phyloP scores from a whole-genome alignment of 805 yeast genomes.

The Candida sithepensis region DNA sequence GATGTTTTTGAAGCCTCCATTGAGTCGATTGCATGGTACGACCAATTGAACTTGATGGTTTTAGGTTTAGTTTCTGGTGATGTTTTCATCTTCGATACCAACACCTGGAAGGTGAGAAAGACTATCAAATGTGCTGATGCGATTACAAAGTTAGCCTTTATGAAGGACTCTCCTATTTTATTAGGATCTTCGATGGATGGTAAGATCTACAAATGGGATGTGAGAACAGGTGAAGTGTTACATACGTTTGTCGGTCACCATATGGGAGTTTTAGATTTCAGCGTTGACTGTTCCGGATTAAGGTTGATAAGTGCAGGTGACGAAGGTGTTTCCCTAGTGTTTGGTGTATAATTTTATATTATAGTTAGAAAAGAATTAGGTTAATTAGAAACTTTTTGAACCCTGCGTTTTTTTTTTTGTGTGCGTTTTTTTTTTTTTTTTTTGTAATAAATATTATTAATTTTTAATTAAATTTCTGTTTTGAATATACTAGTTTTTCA shows the following conservation, averaged over 20 bases:
- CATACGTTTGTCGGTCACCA: constrained; percentile 88
- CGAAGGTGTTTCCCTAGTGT: constrained; percentile 88
- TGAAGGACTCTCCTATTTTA: constrained; percentile 50
- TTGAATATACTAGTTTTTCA: neutral
- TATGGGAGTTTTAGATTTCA: constrained; percentile 90
- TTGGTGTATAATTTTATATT: constrained; percentile 29
- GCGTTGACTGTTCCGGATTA: constrained; percentile 59
- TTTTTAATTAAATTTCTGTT: no score
- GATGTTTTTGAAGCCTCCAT: constrained; percentile 65
- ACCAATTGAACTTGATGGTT: constrained; percentile 60
- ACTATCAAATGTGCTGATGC: constrained; percentile 72
- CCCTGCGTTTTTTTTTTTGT: no score
- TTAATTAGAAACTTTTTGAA: no score
- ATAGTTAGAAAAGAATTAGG: neutral
- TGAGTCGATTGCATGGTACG: constrained; percentile 82
- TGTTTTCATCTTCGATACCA: constrained; percentile 75
- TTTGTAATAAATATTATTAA: neutral
- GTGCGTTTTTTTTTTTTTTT: neutral
- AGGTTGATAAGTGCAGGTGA: constrained; percentile 91
- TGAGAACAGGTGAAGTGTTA: constrained; percentile 74
- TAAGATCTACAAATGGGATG: constrained; percentile 80
- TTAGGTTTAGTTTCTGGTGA: constrained; percentile 89
- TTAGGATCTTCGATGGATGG: constrained; percentile 83
- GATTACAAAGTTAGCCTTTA: constrained; percentile 72
- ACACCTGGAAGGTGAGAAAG: constrained; percentile 82